Evolutionary conservation across 345 rosid species (phyloP), one percentile per base, ranked within the genome.

Genomic region (Moringa oleifera): DNA sequence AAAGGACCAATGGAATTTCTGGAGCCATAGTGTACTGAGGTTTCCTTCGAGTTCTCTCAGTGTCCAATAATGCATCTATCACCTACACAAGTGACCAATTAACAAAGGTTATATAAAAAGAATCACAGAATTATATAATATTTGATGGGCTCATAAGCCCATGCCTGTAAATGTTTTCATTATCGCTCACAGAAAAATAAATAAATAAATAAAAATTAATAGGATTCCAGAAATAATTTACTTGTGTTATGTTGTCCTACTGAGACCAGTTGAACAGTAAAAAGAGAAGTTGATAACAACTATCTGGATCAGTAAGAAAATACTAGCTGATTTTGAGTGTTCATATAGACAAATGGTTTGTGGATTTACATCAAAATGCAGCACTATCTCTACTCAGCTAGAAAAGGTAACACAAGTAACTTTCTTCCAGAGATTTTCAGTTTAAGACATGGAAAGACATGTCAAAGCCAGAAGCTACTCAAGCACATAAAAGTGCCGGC

Each of bases 21-120:
- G 92, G 75, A 67, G 97, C 96, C 89, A 88, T 83, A 57, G 62
- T 66, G 71, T 82, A 93, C 63, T 90, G 98, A 20, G 97, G 97
- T 67, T 93, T 88, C 73, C 86, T 84, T 51, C 69, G 85, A 10
- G 79, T 88, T 63, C 70, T 79, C 57, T 55, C 69, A 25, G 71
- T 86, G 74, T 90, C 96, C 66, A 90, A 70, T 63, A 90, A 77
- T 57, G 77, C 66, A 75, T 88, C 96, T 68, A 90, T 77, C 62
- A 90, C 79, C 97, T 93, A 64, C 41, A 45, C 9, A 67, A 53
- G 25, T 12, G 57, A 55, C 41, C 19, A 22, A 4, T 15, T 1
- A 41, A 41, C 6, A 1, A 5, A 2, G 12, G 17, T 11, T 41
- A n/a, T 41, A 7, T 41, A 1, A 41, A 41, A 7, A 41, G 47